Evolutionary conservation across 2,329 filamentous ascomycete species (phyloP).

Genomic region (Coniella vitis): DNA sequence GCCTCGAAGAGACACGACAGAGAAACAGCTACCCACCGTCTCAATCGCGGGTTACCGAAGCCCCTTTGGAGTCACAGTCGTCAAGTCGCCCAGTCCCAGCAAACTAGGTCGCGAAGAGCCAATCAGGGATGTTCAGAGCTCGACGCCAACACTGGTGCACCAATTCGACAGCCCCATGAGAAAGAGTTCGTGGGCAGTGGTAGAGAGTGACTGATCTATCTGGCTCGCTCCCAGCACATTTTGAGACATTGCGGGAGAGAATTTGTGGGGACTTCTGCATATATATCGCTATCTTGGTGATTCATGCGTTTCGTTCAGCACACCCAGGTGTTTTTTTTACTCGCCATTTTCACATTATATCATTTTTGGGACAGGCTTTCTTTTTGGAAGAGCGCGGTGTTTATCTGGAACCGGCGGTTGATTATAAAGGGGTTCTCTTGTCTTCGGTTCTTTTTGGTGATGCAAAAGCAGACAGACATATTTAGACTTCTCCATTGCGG

Average conservation of each 20-base stretch:
- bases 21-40: background rate
- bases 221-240: background rate
- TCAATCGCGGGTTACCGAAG: conserved; percentile 1
- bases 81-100: conserved; percentile 12
- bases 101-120: conserved; percentile 26
- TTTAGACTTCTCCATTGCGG: too few species aligned
- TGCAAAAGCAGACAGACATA: too few species aligned
- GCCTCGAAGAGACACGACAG: conserved; percentile 19
- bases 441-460: too few species aligned
- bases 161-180: conserved; percentile 27
- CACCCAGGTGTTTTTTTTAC: too few species aligned
- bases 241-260: too few species aligned
- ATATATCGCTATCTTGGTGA: too few species aligned
- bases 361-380: background rate
- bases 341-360: too few species aligned
- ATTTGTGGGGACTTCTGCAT: too few species aligned
- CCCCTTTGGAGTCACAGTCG: conserved; percentile 18
- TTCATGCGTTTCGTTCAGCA: too few species aligned
- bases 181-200: conserved; percentile 47
- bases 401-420: background rate
- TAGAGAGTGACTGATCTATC: conserved; percentile 36
- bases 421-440: background rate
- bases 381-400: background rate
- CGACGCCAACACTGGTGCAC: conserved; percentile 40
- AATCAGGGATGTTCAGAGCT: conserved; percentile 32